Conservation (phyloP, 179 eudicot species). For the Beta macrorhiza region DNA sequence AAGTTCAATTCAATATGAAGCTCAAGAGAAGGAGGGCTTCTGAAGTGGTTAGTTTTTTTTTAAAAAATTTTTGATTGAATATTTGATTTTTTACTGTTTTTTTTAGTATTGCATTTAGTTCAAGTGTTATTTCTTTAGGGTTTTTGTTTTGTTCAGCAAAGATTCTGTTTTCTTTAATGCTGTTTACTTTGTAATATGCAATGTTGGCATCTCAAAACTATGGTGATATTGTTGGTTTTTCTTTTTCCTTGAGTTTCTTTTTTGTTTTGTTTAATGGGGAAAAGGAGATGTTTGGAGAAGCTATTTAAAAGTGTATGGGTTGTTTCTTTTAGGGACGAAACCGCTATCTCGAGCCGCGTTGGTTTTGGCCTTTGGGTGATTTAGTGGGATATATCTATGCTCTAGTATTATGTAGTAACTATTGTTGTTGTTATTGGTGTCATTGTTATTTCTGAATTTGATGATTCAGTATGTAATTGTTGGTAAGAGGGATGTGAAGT, state of each 20-base stretch:
- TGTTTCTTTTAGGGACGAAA: no score
- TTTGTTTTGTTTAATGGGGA: neutral
- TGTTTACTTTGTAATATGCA: neutral
- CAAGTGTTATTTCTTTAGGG: neutral
- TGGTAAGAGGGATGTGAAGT: neutral
- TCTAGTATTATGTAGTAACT: no score
- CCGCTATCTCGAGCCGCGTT: no score
- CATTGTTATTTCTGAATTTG: neutral
- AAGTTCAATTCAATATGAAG: constrained; percentile 55
- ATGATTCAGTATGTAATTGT: neutral
- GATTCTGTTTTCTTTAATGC: neutral
- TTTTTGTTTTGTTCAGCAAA: neutral
- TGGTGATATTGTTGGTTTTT: no score
- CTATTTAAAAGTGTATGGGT: no score
- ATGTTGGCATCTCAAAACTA: neutral
- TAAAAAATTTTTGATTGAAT: neutral
- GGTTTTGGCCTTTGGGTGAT: no score
- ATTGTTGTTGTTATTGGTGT: neutral
- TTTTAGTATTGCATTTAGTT: neutral
- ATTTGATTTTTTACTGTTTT: neutral
- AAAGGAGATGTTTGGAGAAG: no score
- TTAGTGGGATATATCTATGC: no score
- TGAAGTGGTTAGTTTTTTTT: constrained; percentile 65
- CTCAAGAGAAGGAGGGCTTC: constrained; percentile 69
- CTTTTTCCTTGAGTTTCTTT: neutral